These are phyloP conservation scores for Mycena haematopus DNA, from an alignment of 768 basidiomycete genomes.

Conservation along the genomic window DNA sequence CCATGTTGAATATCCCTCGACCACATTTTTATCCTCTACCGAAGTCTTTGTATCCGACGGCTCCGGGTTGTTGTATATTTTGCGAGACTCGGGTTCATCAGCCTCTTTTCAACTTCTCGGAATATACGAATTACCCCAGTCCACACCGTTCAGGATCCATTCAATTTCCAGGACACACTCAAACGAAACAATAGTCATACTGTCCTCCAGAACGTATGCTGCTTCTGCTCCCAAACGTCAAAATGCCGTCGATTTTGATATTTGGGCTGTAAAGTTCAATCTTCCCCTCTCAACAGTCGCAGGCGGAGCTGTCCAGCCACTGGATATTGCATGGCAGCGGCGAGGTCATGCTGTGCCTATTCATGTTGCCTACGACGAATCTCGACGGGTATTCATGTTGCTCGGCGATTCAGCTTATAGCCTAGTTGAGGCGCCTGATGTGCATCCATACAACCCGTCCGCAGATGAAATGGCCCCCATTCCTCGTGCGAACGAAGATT, in stretches of 20 bases:
- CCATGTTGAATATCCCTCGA: slow-evolving; percentile 78
- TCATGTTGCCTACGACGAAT: slow-evolving; percentile 54
- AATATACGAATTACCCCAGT: slow-evolving; percentile 55
- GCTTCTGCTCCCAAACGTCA: slow-evolving; percentile 28
- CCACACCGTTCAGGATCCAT: slow-evolving; percentile 53
- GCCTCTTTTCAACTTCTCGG: slow-evolving; percentile 56
- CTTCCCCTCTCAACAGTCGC: slow-evolving; percentile 46
- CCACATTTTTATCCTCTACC: slow-evolving; percentile 57
- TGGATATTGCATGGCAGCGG: slow-evolving; percentile 73
- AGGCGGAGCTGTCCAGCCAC: slow-evolving; percentile 38
- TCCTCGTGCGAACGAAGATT: slow-evolving; percentile 64
- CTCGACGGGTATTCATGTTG: slow-evolving; percentile 57
- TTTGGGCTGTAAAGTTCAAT: slow-evolving; percentile 65
- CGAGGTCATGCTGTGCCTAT: slow-evolving; percentile 76
- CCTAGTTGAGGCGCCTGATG: slow-evolving; percentile 40
- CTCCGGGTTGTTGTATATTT: slow-evolving; percentile 66
- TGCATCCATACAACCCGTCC: slow-evolving; percentile 59
- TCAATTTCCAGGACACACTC: slow-evolving; percentile 44
- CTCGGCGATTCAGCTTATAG: slow-evolving; percentile 65
- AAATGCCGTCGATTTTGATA: slow-evolving; percentile 58
- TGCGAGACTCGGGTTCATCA: slow-evolving; percentile 47
- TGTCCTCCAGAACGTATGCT: slow-evolving; percentile 65
- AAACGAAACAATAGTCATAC: slow-evolving; percentile 49
- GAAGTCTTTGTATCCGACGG: slow-evolving; percentile 73
- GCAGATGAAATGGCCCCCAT: slow-evolving; percentile 73